Base-by-base conservation (phyloP, 306 rosid species). In the Canavalia ensiformis region DNA sequence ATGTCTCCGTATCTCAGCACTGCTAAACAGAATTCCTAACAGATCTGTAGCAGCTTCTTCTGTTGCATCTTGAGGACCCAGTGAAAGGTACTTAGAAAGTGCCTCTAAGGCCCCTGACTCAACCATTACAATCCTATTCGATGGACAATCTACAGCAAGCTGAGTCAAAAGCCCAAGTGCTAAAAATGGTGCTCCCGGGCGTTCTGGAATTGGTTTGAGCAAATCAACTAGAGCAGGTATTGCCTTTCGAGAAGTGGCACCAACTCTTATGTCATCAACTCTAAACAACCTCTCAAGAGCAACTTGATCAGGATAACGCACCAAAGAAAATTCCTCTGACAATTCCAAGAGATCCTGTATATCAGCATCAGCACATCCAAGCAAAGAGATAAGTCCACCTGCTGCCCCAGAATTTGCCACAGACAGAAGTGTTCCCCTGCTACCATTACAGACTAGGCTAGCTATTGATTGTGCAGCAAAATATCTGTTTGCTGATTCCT, bases 1-100 rank as follows among this genome's bases (percentile, higher is more conserved):
- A 30, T 95, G 94, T 85, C 83, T 95, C 70, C 98, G 88, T 82
- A 93, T 93, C 82, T 95, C 99, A 86, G 98, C 90, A 88, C 96
- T 91, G 86, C 95, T 87, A 85, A 95, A 95, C 79, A 95, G 89
- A 84, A 91, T 85, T 70, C 99, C 99, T 73, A 95, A 87, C 85
- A 95, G 87, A 86, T 95, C 98, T 31, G 98, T 95, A 67, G 99
- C 99, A 82, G 98, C 99, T 89, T 95, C 98, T 82, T 95, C 99
- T 7, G 92, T 95, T 85, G 97, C 96, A 88, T 95, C 99, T 88
- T 93, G 98, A 29, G 99, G 99, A 75, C 99, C 94, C 80, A 95
- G 91, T 10, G 99, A 95, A 77, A 95, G 98, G 86, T 95, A 95
- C 83, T 89, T 95, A 39, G 93, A 89, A 82, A 95, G 88, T 45